Percentiles rank a stretch among this genome's conserved stretches.
Evolutionary conservation across 495 filamentous ascomycete genomes (phyloP).

Genomic region (Viridothelium virens): DNA sequence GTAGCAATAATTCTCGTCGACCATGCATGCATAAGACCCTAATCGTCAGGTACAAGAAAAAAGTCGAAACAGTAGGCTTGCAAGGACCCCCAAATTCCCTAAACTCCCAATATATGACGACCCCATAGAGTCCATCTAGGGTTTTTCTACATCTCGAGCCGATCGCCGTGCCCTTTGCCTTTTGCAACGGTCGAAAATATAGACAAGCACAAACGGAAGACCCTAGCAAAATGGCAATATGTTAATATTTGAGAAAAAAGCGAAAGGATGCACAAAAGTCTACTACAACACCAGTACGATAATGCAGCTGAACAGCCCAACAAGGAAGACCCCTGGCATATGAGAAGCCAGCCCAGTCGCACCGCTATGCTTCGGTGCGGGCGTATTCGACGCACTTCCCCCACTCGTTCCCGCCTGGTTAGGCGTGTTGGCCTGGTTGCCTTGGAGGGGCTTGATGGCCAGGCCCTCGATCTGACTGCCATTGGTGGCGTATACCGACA

Average conservation of each 20-base stretch:
- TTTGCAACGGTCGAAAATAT: neutral
- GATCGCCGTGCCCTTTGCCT: neutral
- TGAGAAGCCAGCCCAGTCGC: neutral
- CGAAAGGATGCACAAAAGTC: neutral
- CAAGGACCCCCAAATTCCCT: neutral
- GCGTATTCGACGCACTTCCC: neutral
- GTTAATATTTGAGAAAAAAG: neutral
- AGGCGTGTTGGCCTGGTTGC: conserved; percentile 51
- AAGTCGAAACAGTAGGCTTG: neutral
- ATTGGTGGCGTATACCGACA: conserved; percentile 48
- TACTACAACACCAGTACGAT: conserved; percentile 3
- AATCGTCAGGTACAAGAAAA: neutral
- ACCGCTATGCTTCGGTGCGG: neutral
- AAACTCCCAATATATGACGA: neutral
- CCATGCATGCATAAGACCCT: neutral
- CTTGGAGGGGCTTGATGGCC: conserved; percentile 44
- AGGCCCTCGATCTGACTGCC: conserved; percentile 48
- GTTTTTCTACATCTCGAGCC: neutral
- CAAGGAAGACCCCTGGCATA: neutral
- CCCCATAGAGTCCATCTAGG: neutral
- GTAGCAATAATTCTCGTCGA: neutral
- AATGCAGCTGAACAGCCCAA: conserved; percentile 1
- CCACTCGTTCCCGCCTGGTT: conserved; percentile 26
- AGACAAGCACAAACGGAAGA: neutral
- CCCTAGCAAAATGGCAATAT: neutral